phyloP scores from a whole-genome alignment of 75 land plant genomes.

The Chamaecyparis obtusa region DNA sequence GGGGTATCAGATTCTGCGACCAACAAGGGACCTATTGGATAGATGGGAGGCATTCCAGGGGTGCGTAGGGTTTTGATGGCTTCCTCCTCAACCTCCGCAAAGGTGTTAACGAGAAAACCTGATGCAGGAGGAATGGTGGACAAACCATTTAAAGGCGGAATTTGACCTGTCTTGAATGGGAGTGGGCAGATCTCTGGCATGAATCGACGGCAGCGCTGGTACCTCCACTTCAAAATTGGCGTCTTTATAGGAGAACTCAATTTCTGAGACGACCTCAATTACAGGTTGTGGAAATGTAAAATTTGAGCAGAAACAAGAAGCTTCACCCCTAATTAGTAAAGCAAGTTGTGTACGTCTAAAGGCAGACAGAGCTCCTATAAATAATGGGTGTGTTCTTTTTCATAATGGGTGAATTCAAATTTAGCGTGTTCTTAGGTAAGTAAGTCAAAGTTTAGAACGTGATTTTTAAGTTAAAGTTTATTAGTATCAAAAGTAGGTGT shows the following conservation, averaged over 20 bases:
- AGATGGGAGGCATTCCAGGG: conserved; percentile 18
- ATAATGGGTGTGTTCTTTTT: too few relatives aligned
- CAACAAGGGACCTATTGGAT: conserved; percentile 50
- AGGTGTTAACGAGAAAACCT: conserved; percentile 59
- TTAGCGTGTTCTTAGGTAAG: too few relatives aligned
- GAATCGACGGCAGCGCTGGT: conserved; percentile 36
- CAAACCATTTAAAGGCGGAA: conserved; percentile 16
- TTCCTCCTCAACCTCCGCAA: conserved; percentile 39
- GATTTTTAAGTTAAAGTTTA: too few relatives aligned
- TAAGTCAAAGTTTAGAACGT: too few relatives aligned
- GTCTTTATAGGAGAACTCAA: conserved; percentile 20
- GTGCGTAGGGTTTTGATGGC: conserved; percentile 10
- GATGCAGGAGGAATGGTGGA: conserved; percentile 25
- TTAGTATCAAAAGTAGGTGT: too few relatives aligned
- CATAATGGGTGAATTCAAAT: too few relatives aligned
- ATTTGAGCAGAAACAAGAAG: too few relatives aligned
- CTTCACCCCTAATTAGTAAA: too few relatives aligned
- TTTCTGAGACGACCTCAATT: conserved; percentile 5
- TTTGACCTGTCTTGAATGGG: conserved; percentile 33
- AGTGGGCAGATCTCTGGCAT: conserved; percentile 28
- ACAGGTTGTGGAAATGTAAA: too few relatives aligned
- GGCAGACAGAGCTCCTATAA: too few relatives aligned
- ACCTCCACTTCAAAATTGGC: conserved; percentile 23
- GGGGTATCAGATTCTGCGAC: neutral
- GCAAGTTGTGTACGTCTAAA: too few relatives aligned